Percentiles rank a stretch among this genome's conserved stretches.
These are phyloP conservation scores for Trametes cubensis DNA, from an alignment of 768 basidiomycete genomes.

Conservation along the genomic window DNA sequence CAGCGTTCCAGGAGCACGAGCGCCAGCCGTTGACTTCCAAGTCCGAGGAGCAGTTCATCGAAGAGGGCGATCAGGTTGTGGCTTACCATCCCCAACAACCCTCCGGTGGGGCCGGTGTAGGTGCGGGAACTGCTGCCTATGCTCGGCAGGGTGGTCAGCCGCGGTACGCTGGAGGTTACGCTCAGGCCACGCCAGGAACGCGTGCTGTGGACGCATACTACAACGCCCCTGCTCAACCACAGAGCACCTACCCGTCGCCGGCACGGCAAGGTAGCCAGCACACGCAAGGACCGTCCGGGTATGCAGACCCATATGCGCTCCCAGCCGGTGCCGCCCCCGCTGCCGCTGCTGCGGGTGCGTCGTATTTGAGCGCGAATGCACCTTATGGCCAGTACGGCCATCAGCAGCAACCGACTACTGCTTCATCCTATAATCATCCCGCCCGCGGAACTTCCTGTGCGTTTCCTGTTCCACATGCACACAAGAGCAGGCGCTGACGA, in stretches of 20 bases:
- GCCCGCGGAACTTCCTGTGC: conserved; percentile 58
- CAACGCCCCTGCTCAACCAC: conserved; percentile 38
- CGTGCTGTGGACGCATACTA: conserved; percentile 81
- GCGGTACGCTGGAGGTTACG: conserved; percentile 57
- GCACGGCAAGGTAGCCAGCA: conserved; percentile 43
- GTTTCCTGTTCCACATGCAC: conserved; percentile 28
- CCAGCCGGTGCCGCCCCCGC: conserved; percentile 26
- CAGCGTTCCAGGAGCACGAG: conserved; percentile 72
- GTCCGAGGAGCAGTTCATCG: conserved; percentile 59
- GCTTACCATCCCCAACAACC: conserved; percentile 23
- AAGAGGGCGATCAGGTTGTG: conserved; percentile 41
- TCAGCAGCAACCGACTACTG: conserved; percentile 34
- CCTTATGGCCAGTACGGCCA: conserved; percentile 35
- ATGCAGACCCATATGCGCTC: conserved; percentile 39
- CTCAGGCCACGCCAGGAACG: conserved; percentile 62
- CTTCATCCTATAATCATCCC: conserved; percentile 53
- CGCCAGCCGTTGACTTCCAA: conserved; percentile 65
- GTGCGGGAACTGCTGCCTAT: conserved; percentile 29
- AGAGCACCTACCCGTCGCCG: conserved; percentile 25
- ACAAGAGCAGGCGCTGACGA: conserved; percentile 12
- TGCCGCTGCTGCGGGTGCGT: conserved; percentile 33
- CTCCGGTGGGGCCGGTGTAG: conserved; percentile 29
- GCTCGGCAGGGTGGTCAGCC: conserved; percentile 31
- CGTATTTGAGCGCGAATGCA: conserved; percentile 37
- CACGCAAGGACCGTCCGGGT: conserved; percentile 44